Base-by-base conservation (phyloP, 2,329 filamentous ascomycete species). In the Juglanconis sp. region DNA sequence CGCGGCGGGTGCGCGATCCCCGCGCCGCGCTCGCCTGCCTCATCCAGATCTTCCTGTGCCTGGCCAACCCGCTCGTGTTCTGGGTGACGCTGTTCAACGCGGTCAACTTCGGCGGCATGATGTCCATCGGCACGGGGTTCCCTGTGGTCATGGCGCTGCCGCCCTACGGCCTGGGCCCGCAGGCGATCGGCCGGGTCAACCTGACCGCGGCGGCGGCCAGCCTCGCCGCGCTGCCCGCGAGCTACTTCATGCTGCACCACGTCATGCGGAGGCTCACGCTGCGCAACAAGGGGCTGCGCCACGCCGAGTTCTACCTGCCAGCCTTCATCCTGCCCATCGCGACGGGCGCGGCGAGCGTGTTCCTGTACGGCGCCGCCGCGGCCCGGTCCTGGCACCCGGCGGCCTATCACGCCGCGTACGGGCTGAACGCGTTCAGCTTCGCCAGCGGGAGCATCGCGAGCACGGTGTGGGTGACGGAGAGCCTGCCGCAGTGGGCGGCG, bases 61-160 rank as follows among this genome's bases (percentile, higher is more conserved):
- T 68, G 11, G 61, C 53, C 46, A 69, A 69, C 59, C 68, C 68
- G 3, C 68, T 69, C 50, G 64, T 69, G 24, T 67, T 69, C 44
- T 69, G 67, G 67, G 65, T 69, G 10, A 57, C 62, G 44, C 49
- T 69, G 2, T 63, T 68, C 44, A 67, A 69, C 57, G 66, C 66
- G 54, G 59, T 68, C 59, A 68, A 66, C 59, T 66, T 68, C 11
- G 62, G 61, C 10, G 62, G 64, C 57, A 65, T 69, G 62, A 64
- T 68, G 52, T 66, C 66, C 53, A 64, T 68, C 51, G 65, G 65
- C 55, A 56, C 58, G 30, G 66, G 65, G 1, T 66, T 68, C 44
- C 57, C 62, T 24, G 42, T 57, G 13, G 61, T 67, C 46, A 58
- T 68, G 47, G 31, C 60, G 1, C 51, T 58, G 10, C 59, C 64